Percentiles rank a stretch among this genome's conserved stretches.
Conservation (phyloP, 192 early-diverging fungal genomes). For the Coemansia sp. region DNA sequence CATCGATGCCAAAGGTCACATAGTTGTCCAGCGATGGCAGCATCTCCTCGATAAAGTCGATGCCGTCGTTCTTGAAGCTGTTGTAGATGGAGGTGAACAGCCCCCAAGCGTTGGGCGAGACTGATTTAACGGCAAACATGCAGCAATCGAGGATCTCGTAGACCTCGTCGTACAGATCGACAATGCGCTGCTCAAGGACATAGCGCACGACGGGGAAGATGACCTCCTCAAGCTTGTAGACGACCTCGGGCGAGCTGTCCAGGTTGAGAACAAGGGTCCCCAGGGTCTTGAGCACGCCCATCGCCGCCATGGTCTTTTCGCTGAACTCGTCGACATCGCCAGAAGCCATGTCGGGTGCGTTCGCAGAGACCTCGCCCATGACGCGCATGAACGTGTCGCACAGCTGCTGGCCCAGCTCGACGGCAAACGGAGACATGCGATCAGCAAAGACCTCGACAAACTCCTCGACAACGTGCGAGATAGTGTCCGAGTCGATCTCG, state of each 20-base stretch:
- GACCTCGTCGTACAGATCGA: constrained; percentile 80
- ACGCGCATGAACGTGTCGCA: constrained; percentile 84
- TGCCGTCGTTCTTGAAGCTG: constrained; percentile 76
- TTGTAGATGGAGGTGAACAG: constrained; percentile 74
- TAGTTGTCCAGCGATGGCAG: constrained; percentile 89
- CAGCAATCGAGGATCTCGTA: constrained; percentile 88
- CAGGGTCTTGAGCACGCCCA: constrained; percentile 87
- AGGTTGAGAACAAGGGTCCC: constrained; percentile 82
- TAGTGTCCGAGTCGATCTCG: constrained; percentile 89
- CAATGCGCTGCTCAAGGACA: constrained; percentile 66
- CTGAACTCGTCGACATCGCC: constrained; percentile 63
- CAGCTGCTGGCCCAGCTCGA: constrained; percentile 82
- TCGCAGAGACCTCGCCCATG: constrained; percentile 66
- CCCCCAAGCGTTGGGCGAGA: constrained; percentile 81
- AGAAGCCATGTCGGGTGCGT: constrained; percentile 35
- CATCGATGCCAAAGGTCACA: constrained; percentile 79
- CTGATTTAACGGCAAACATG: constrained; percentile 77
- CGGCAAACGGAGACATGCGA: constrained; percentile 88
- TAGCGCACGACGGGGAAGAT: constrained; percentile 74
- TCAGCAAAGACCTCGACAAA: constrained; percentile 90
- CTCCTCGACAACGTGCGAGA: constrained; percentile 82
- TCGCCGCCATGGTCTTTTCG: constrained; percentile 86
- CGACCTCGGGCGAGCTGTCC: constrained; percentile 75
- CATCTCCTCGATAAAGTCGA: constrained; percentile 91
- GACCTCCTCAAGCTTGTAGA: constrained; percentile 74